phyloP scores from a whole-genome alignment of 495 filamentous ascomycete genomes.

The Chaetomidium leptoderma region DNA sequence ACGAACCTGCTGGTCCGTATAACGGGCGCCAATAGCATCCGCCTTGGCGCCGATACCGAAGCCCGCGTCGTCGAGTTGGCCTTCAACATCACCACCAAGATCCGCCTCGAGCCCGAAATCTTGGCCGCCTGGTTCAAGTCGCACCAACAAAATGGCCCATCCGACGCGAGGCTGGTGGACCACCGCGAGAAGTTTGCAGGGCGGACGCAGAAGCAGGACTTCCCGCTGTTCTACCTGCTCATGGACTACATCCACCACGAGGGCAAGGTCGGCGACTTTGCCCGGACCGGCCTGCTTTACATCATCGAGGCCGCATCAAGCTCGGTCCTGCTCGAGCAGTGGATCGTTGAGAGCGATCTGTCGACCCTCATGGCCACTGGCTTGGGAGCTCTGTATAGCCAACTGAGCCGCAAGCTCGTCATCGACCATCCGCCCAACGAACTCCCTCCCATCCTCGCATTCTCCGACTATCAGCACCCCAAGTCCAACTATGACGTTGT shows the following conservation, averaged over 20 bases:
- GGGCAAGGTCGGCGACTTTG: slow-evolving; percentile 90
- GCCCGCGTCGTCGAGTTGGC: slow-evolving; percentile 81
- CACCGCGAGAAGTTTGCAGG: slow-evolving; percentile 70
- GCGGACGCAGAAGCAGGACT: slow-evolving; percentile 83
- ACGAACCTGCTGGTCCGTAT: slow-evolving; percentile 74
- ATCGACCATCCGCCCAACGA: slow-evolving; percentile 59
- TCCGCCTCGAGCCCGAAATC: slow-evolving; percentile 79
- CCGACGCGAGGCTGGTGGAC: slow-evolving; percentile 42
- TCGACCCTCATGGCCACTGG: slow-evolving; percentile 97
- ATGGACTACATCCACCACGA: slow-evolving; percentile 96
- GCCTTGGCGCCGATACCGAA: slow-evolving; percentile 66
- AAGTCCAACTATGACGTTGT: slow-evolving; percentile 61
- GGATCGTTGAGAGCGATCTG: slow-evolving; percentile 95
- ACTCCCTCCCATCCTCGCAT: slow-evolving; percentile 72
- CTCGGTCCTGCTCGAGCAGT: slow-evolving; percentile 77
- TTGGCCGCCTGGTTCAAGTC: slow-evolving; percentile 82
- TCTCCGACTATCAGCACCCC: slow-evolving; percentile 75
- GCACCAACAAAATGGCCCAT: slow-evolving; percentile 35
- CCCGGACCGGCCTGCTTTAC: slow-evolving; percentile 91
- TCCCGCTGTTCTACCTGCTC: slow-evolving; percentile 90
- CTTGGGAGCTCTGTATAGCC: slow-evolving; percentile 91
- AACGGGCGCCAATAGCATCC: slow-evolving; percentile 56
- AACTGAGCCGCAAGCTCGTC: slow-evolving; percentile 73
- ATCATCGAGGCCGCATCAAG: slow-evolving; percentile 89
- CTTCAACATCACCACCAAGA: slow-evolving; percentile 93